Evolutionary conservation across 2,329 filamentous ascomycete species (phyloP).

Genomic region (Escovopsis sp.): DNA sequence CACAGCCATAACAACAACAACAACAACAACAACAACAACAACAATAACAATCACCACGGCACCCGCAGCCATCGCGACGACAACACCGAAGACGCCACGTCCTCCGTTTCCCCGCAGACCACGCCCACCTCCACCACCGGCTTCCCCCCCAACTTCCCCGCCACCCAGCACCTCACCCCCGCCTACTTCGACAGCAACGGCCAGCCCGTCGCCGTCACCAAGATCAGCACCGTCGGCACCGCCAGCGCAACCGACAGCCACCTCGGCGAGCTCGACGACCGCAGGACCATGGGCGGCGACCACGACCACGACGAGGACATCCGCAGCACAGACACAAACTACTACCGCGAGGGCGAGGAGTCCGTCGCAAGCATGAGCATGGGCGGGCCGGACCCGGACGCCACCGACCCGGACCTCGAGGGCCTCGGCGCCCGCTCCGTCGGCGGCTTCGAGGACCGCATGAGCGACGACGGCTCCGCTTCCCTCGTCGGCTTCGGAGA

Average conservation of each 20-base stretch:
- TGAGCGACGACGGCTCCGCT: slow-evolving; percentile 73
- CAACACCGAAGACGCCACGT: slow-evolving; percentile 7
- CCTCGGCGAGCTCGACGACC: slow-evolving; percentile 39
- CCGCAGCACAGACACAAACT: slow-evolving; percentile 51
- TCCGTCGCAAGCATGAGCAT: slow-evolving; percentile 39
- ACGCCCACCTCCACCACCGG: slow-evolving; percentile 34
- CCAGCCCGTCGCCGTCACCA: slow-evolving; percentile 52
- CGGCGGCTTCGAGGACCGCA: slow-evolving; percentile 48
- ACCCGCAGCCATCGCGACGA: too few relatives aligned
- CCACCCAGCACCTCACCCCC: slow-evolving; percentile 32
- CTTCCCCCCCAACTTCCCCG: slow-evolving; percentile 26
- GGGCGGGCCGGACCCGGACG: slow-evolving; percentile 22
- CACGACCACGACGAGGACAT: slow-evolving; percentile 43
- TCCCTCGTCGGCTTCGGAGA: slow-evolving; percentile 88
- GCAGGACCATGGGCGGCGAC: slow-evolving; percentile 32
- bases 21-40: too few relatives aligned
- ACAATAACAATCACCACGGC: too few relatives aligned
- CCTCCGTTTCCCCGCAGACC: slow-evolving; percentile 33
- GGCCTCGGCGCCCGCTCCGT: slow-evolving; percentile 31
- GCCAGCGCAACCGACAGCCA: slow-evolving; percentile 75
- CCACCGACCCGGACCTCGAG: slow-evolving; percentile 41
- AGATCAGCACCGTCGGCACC: slow-evolving; percentile 81
- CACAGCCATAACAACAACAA: too few relatives aligned
- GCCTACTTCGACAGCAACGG: slow-evolving; percentile 73
- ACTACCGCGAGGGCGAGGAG: slow-evolving; percentile 34